phyloP scores from a whole-genome alignment of 163 green algal species.

The Scenedesmus sp. region DNA sequence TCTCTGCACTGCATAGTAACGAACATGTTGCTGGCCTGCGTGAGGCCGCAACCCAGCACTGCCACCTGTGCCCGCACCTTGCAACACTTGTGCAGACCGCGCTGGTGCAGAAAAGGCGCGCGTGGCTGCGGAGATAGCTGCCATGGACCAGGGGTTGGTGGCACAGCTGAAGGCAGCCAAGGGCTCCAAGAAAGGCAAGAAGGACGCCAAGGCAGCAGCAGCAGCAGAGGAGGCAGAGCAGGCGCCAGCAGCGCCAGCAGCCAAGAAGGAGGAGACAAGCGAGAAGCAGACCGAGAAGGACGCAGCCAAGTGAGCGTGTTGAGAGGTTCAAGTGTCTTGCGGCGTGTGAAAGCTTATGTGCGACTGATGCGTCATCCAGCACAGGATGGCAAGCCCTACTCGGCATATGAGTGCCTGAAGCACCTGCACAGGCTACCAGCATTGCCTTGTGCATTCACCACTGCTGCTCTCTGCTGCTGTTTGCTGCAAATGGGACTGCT shows the following conservation, averaged over 20 bases:
- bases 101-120: slow-evolving; percentile 30
- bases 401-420: too few relatives aligned
- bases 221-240: neutral
- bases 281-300: slow-evolving; percentile 9
- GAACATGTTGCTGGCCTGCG: neutral
- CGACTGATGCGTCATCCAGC: too few relatives aligned
- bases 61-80: neutral
- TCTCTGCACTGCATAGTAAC: too few relatives aligned
- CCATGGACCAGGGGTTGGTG: slow-evolving; percentile 35
- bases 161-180: neutral
- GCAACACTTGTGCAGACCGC: neutral
- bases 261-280: neutral
- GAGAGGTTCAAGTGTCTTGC: too few relatives aligned
- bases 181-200: slow-evolving; percentile 1
- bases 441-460: too few relatives aligned
- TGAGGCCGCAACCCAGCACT: neutral
- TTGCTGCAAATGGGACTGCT: too few relatives aligned
- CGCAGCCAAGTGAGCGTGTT: slow-evolving; percentile 7
- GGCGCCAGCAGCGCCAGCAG: neutral
- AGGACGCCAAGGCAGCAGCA: slow-evolving; percentile 3
- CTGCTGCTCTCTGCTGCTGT: too few relatives aligned
- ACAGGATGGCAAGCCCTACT: too few relatives aligned
- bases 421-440: too few relatives aligned
- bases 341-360: too few relatives aligned
- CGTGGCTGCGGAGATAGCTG: slow-evolving; percentile 26